Base-by-base conservation (phyloP, 768 basidiomycete species). In the Leucogyrophana mollusca region DNA sequence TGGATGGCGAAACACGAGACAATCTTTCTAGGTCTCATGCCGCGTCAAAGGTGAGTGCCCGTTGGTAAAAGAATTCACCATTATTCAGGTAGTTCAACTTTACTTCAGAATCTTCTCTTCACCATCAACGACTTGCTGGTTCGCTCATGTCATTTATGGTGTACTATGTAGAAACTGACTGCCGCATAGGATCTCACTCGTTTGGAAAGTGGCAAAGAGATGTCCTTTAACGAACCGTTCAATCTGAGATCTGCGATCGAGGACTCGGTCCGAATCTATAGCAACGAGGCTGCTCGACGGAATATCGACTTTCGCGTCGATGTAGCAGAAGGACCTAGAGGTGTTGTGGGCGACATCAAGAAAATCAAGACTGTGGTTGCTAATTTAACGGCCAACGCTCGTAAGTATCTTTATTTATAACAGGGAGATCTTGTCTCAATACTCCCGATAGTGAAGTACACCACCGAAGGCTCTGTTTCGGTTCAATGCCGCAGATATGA, bases 71-170 rank as follows among this genome's bases (percentile, higher is more conserved):
- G n/a, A n/a, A 33, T 10, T 46, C 5, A 16, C 43, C 7, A 4
- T 41, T 21, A 36, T 7, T 18, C 23, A 37, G 35, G 36, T 33
- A 43, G 7, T 30, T 6, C 6, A 6, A 27, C 11, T 40, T 34
- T 24, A 35, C 24, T 40, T 18, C 56, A 82, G 82, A 81, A 81
- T 47, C 66, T 91, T 17, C 66, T 91, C 3, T 90, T 89, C 67
- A 87, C 88, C 4, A 89, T 91, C 63, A 90, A 90, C 59, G 88
- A 91, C 63, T 68, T 91, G 9, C 70, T 91, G 56, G 79, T 82
- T 43, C 11, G 69, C 53, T 10, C 13, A 21, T 17, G 17, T 30
- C 20, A 7, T 32, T 30, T 7, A 4, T 18, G 2, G 14, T 11
- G 2, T 18, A 6, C 7, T 16, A 18, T 36, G 23, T 32, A 11